These are phyloP conservation scores for Clitoria ternatea DNA, from an alignment of 306 rosid species.

Conservation along the genomic window DNA sequence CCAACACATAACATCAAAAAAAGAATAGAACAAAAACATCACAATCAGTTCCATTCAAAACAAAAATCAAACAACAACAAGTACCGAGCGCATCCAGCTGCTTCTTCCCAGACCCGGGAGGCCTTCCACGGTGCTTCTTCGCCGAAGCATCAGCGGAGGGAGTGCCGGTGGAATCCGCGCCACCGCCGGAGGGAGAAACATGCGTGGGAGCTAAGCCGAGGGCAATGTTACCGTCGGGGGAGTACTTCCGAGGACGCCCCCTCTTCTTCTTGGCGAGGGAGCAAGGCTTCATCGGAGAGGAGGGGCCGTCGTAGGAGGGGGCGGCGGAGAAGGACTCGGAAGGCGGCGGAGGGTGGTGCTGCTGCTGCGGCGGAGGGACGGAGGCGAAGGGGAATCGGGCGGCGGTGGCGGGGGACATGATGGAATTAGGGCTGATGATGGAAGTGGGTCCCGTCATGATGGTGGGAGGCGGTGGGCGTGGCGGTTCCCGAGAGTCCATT, in stretches of 20 bases:
- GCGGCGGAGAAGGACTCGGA: conserved; percentile 40
- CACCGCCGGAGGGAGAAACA: conserved; percentile 30
- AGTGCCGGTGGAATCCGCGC: conserved; percentile 46
- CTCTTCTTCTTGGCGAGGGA: conserved; percentile 75
- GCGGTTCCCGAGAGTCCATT: conserved; percentile 74
- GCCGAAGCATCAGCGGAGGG: conserved; percentile 54
- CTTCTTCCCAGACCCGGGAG: conserved; percentile 85
- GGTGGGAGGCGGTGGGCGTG: conserved; percentile 24
- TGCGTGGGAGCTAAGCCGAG: conserved; percentile 63
- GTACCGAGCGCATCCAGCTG: conserved; percentile 81
- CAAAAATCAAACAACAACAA: background rate
- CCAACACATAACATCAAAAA: background rate
- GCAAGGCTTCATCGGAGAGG: conserved; percentile 42
- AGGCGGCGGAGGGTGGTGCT: conserved; percentile 14
- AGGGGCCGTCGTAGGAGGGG: conserved; percentile 55
- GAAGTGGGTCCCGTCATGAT: conserved; percentile 55
- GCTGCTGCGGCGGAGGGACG: conserved; percentile 27
- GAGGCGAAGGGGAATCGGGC: conserved; percentile 70
- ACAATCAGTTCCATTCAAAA: conserved; percentile 13
- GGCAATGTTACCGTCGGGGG: conserved; percentile 90
- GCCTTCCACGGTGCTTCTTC: conserved; percentile 80
- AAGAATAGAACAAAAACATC: background rate
- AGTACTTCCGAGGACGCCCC: conserved; percentile 88
- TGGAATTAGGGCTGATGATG: conserved; percentile 49
- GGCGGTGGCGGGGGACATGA: conserved; percentile 44